phyloP scores from a whole-genome alignment of 306 rosid species.

The Hippophae gyantsensis region DNA sequence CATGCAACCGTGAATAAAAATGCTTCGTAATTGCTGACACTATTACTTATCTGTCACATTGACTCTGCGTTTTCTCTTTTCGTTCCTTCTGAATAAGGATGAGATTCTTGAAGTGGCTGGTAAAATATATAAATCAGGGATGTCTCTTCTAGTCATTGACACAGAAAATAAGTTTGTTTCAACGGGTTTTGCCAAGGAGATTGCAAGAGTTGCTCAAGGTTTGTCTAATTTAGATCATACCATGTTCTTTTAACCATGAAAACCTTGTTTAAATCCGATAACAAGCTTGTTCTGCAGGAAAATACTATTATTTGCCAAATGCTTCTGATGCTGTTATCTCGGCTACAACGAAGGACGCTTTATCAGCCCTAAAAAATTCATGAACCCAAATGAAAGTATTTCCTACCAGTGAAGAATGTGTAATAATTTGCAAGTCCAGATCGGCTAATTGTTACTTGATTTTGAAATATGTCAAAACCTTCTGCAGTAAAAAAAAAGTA shows the following conservation, averaged over 20 bases:
- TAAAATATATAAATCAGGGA: slow-evolving; percentile 87
- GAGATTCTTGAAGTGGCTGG: slow-evolving; percentile 97
- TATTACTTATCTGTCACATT: background rate
- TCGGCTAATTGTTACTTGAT: slow-evolving; percentile 1
- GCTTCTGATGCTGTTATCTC: slow-evolving; percentile 92
- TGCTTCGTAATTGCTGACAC: too few relatives aligned
- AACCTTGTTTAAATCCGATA: slow-evolving; percentile 16
- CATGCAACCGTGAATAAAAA: too few relatives aligned
- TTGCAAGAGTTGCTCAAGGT: slow-evolving; percentile 99
- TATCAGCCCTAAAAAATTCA: slow-evolving; percentile 65
- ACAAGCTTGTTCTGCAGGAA: slow-evolving; percentile 45
- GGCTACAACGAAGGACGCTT: slow-evolving; percentile 74
- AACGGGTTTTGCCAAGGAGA: slow-evolving; percentile 95
- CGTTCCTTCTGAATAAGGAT: slow-evolving; percentile 45
- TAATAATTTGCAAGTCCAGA: background rate
- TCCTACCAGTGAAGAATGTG: background rate
- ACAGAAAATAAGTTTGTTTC: slow-evolving; percentile 96
- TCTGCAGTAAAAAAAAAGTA: too few relatives aligned
- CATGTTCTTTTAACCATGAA: slow-evolving; percentile 14
- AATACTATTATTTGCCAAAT: slow-evolving; percentile 90
- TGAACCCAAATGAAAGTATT: slow-evolving; percentile 18
- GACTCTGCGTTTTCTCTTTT: slow-evolving; percentile 1
- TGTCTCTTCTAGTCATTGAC: slow-evolving; percentile 95
- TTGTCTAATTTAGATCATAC: slow-evolving; percentile 19
- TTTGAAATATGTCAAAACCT: background rate